A percentile compares a stretch with the other conserved stretches of the same genome.
Evolutionary conservation across 768 basidiomycete species (phyloP).

Genomic region (Tylopilus balloui): DNA sequence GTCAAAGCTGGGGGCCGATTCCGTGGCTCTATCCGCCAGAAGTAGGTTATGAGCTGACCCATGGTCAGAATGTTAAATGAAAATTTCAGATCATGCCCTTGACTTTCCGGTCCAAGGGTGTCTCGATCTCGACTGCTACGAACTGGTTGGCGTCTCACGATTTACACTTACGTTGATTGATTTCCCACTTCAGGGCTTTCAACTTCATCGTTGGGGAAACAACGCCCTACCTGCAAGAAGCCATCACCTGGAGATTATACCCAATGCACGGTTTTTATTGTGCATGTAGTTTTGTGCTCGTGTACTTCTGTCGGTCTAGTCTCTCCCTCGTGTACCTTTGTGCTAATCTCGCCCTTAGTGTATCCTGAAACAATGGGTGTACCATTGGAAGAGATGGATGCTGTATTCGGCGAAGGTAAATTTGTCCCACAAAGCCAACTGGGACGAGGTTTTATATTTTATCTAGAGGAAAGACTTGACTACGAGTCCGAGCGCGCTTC

Average conservation of each 20-base stretch:
- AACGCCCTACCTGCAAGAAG: constrained; percentile 83
- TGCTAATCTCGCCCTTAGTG: constrained; percentile 40
- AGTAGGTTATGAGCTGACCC: constrained; percentile 34
- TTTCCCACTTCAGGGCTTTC: constrained; percentile 47
- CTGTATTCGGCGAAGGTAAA: constrained; percentile 80
- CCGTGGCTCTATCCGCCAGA: constrained; percentile 90
- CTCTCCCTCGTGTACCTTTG: background rate
- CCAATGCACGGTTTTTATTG: constrained; percentile 96
- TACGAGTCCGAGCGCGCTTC: constrained; percentile 63
- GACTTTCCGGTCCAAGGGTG: constrained; percentile 89
- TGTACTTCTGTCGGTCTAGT: constrained; percentile 68
- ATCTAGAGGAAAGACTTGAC: constrained; percentile 55
- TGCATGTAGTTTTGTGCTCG: constrained; percentile 77
- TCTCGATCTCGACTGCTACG: constrained; percentile 89
- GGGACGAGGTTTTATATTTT: constrained; percentile 12
- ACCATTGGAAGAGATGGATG: constrained; percentile 88
- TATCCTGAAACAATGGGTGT: constrained; percentile 87
- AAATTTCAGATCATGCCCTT: constrained; percentile 79
- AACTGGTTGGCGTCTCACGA: constrained; percentile 42
- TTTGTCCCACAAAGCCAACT: background rate
- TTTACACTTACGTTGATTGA: constrained; percentile 9
- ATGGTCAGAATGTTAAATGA: background rate
- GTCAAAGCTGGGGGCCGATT: constrained; percentile 70
- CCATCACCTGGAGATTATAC: constrained; percentile 87
- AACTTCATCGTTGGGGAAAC: constrained; percentile 87